Base-by-base conservation (phyloP, 2,329 filamentous ascomycete species). In the Fusarium sp. region DNA sequence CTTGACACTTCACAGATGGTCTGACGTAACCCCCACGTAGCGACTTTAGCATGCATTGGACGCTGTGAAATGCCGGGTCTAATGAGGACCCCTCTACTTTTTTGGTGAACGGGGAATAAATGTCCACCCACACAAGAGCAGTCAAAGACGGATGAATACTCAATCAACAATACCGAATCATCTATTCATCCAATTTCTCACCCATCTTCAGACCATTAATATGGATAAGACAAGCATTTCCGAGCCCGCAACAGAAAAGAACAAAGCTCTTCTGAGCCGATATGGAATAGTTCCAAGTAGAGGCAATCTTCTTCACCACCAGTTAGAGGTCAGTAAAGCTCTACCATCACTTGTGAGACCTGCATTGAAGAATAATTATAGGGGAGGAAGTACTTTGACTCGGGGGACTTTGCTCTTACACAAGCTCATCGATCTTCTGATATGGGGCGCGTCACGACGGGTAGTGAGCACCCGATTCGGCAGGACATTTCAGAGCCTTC, bases 381-480 rank as follows among this genome's bases (percentile, higher is more conserved):
- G 67, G 51, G 47, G 47, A 66, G 67, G 27, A 63, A 65, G 15
- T 71, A 66, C 25, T 71, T 71, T 14, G 67, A 71, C 25, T 71
- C 67, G 11, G 67, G 68, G 15, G 67, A 71, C 44, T 70, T 71
- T 48, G 67, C 68, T 19, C 67, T 71, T 11, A 51, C 44, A 17
- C 52, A 71, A 56, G 68, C 68, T 43, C 47, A 57, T n/a, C 54
- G 17, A 20, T 32, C 64, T 23, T 71, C 68, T 8, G 44, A 68
- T 20, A 70, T 70, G 13, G 68, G 68, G 39, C 27, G 37, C 7
- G 45, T 71, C 19, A 46, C 35, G 27, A 71, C 67, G 19, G 68
- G 68, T 27, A 57, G 22, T 33, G 46, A 71, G 50, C 64, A 71
- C 44, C 67, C 68, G 10, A 7, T 56, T 17, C 64, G 68, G 2